phyloP scores from a whole-genome alignment of 208 protist species.

The Trypanosoma theileri region DNA sequence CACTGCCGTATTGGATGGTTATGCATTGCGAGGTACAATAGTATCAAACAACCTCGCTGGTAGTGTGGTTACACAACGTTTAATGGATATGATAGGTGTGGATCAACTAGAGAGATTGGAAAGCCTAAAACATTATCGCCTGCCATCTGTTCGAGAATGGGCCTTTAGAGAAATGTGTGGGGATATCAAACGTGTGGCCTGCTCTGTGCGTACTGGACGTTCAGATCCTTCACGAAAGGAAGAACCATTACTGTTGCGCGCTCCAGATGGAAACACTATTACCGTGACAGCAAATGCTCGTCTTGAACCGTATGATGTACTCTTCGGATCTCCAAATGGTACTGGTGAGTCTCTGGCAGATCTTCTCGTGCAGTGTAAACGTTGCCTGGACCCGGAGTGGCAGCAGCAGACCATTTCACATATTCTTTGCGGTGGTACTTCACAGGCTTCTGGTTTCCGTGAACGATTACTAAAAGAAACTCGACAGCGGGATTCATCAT shows the following conservation, averaged over 20 bases:
- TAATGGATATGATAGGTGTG: slow-evolving; percentile 33
- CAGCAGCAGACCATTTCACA: slow-evolving; percentile 68
- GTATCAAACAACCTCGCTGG: slow-evolving; percentile 51
- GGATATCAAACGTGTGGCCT: slow-evolving; percentile 23
- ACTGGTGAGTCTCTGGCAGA: slow-evolving; percentile 36
- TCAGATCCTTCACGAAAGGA: background rate
- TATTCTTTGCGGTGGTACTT: slow-evolving; percentile 63
- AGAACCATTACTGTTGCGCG: slow-evolving; percentile 26
- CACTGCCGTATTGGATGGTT: slow-evolving; percentile 82
- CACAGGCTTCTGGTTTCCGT: slow-evolving; percentile 44
- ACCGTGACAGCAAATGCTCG: slow-evolving; percentile 34
- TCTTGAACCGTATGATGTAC: slow-evolving; percentile 52
- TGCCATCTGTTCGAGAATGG: slow-evolving; percentile 12
- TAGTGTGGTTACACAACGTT: slow-evolving; percentile 43
- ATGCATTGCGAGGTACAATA: slow-evolving; percentile 65
- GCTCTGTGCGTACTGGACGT: slow-evolving; percentile 14
- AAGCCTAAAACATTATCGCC: slow-evolving; percentile 8
- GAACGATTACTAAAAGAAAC: slow-evolving; percentile 59
- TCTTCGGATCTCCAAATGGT: slow-evolving; percentile 37
- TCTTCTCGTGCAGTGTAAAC: slow-evolving; percentile 49
- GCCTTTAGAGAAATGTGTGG: slow-evolving; percentile 13
- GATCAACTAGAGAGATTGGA: slow-evolving; percentile 40
- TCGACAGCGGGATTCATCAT: slow-evolving; percentile 64
- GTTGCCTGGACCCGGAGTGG: slow-evolving; percentile 73
- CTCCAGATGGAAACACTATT: slow-evolving; percentile 53